These are phyloP conservation scores for Lactarius sp. DNA, from an alignment of 768 basidiomycete genomes.

Conservation along the genomic window DNA sequence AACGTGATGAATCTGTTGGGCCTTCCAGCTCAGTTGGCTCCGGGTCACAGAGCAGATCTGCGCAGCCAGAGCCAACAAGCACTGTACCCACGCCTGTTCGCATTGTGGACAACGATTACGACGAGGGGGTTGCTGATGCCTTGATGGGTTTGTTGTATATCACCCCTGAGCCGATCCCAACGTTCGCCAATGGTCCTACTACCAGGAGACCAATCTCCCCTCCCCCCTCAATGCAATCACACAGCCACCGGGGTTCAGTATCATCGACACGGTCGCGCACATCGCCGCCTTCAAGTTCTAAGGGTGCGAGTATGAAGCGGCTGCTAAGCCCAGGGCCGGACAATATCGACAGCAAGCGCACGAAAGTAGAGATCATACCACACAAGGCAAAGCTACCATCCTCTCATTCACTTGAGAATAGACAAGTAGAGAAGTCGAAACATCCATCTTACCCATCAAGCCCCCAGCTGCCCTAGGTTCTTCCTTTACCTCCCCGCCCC, in stretches of 20 bases:
- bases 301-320: constrained; percentile 49
- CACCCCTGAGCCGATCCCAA: constrained; percentile 27
- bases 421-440: constrained; percentile 39
- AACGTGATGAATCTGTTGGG: constrained; percentile 51
- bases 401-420: constrained; percentile 56
- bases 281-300: constrained; percentile 46
- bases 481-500: constrained; percentile 73
- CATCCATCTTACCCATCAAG: constrained; percentile 36
- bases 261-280: constrained; percentile 61
- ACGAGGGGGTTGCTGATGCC: constrained; percentile 85
- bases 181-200: constrained; percentile 22
- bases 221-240: constrained; percentile 43
- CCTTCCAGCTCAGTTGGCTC: constrained; percentile 61
- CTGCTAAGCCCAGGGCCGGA: constrained; percentile 65
- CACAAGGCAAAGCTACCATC: constrained; percentile 55
- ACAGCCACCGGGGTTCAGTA: constrained; percentile 59
- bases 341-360: constrained; percentile 52
- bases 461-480: constrained; percentile 53
- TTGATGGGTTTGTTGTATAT: constrained; percentile 57
- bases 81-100: constrained; percentile 59
- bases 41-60: constrained; percentile 46
- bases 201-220: constrained; percentile 18
- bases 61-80: constrained; percentile 68
- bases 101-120: constrained; percentile 87
- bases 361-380: constrained; percentile 50